These are phyloP conservation scores for Phytomonas sp. DNA, from an alignment of 208 protist species.

Conservation along the genomic window DNA sequence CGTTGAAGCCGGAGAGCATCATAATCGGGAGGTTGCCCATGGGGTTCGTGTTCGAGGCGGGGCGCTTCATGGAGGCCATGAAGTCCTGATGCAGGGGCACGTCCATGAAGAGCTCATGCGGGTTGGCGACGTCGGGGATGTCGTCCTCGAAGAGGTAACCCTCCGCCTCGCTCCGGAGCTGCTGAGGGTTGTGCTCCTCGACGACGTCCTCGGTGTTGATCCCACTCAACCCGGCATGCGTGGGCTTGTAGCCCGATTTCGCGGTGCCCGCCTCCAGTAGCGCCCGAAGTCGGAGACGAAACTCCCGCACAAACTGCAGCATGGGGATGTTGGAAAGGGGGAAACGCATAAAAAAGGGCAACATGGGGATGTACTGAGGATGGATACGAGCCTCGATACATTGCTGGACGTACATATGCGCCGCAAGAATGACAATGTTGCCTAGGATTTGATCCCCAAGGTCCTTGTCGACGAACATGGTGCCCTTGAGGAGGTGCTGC, in stretches of 20 bases:
- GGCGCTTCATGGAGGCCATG: too few relatives aligned
- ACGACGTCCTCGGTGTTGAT: conserved; percentile 26
- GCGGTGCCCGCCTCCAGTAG: conserved; percentile 55
- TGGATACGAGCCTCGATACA: conserved; percentile 48
- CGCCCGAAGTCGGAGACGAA: conserved; percentile 49
- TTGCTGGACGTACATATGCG: conserved; percentile 73
- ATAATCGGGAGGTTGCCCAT: conserved; percentile 36
- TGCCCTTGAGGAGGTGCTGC: conserved; percentile 67
- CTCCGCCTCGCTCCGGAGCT: conserved; percentile 14
- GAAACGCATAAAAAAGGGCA: conserved; percentile 45
- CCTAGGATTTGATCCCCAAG: conserved; percentile 76
- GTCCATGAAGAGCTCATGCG: conserved; percentile 23
- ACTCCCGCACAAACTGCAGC: conserved; percentile 76
- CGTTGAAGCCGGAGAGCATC: conserved; percentile 69
- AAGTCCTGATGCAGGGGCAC: too few relatives aligned
- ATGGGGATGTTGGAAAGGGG: conserved; percentile 71
- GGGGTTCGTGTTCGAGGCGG: conserved; percentile 28
- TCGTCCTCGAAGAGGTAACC: conserved; percentile 71
- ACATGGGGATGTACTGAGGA: conserved; percentile 42
- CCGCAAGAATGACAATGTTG: conserved; percentile 65
- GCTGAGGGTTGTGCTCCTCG: conserved; percentile 16
- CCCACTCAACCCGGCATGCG: conserved; percentile 29
- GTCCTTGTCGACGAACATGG: conserved; percentile 81
- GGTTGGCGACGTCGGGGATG: conserved; percentile 24
- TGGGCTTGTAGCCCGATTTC: conserved; percentile 20